phyloP scores from a whole-genome alignment of 495 filamentous ascomycete genomes.

The Bacidia rubella region DNA sequence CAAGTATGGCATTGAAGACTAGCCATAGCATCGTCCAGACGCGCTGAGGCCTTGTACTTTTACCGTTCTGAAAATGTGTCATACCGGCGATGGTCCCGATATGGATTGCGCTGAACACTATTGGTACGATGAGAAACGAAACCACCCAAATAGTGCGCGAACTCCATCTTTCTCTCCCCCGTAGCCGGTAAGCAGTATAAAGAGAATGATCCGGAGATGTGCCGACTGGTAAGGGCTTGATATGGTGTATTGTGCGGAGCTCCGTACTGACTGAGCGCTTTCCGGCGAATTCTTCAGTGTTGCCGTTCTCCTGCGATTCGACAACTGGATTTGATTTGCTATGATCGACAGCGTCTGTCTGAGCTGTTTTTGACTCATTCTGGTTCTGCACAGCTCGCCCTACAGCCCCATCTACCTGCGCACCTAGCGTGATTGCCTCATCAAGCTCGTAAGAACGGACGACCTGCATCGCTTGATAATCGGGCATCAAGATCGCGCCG shows the following conservation, averaged over 20 bases:
- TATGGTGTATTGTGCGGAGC: neutral
- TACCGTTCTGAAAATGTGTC: slow-evolving; percentile 17
- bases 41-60: slow-evolving; percentile 22
- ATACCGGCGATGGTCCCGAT: slow-evolving; percentile 24
- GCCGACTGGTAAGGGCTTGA: neutral
- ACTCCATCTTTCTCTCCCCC: neutral
- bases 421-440: slow-evolving; percentile 24
- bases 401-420: slow-evolving; percentile 24
- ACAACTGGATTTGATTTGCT: neutral
- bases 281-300: neutral
- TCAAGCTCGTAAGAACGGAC: slow-evolving; percentile 29
- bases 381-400: slow-evolving; percentile 6
- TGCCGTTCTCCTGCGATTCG: neutral
- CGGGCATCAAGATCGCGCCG: slow-evolving; percentile 23
- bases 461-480: slow-evolving; percentile 29
- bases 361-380: neutral
- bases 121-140: neutral
- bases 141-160: neutral
- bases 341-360: neutral
- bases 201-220: neutral
- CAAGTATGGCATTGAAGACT: slow-evolving; percentile 18
- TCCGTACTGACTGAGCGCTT: neutral
- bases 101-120: slow-evolving; percentile 11
- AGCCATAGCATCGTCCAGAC: slow-evolving; percentile 29
- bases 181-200: too few species aligned